Base-by-base conservation (phyloP, 345 rosid species). In the Salix suchowensis region DNA sequence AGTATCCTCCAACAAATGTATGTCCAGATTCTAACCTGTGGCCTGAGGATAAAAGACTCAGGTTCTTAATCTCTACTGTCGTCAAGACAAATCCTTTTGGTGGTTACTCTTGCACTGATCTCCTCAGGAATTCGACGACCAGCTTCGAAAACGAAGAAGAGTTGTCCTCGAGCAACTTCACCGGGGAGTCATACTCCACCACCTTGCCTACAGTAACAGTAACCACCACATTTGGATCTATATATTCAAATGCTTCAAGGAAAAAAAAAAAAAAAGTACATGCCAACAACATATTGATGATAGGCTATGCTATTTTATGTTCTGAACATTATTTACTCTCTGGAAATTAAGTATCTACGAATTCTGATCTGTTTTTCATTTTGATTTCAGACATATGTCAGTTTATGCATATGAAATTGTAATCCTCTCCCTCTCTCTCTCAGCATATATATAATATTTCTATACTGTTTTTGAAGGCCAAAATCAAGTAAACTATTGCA, bases 61-160 rank as follows among this genome's bases (percentile, higher is more conserved):
- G 48, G 8, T 7, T 62, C 68, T 24, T 37, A 61, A 70, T 67
- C 11, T 71, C 55, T 40, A 14, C 61, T 52, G 42, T 11, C 69
- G 67, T 75, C 62, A 62, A 68, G 69, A 44, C 58, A 48, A n/a
- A 69, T 82, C 78, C 64, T 44, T 52, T 7, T 66, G 72, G 62
- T 24, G n/a, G 61, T 75, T 79, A 9, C 78, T 75, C 68, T 77
- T 75, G 65, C 88, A 87, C 10, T 37, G 94, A 85, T 76, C 92
- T 91, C 32, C 88, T 36, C 81, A 76, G 71, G 82, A 88, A 92
- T 77, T 90, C 92, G 6, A 81, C 79, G 70, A 87, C 97, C 78
- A 91, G 80, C 84, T 85, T 89, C 23, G 92, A 85, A 84, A 93
- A 93, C 0, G 87, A 86, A 5, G 94, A 91, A 6, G 85, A 84